These are phyloP conservation scores for Suhomyces tanzawaensis DNA, from an alignment of 805 yeast genomes.

Conservation along the genomic window DNA sequence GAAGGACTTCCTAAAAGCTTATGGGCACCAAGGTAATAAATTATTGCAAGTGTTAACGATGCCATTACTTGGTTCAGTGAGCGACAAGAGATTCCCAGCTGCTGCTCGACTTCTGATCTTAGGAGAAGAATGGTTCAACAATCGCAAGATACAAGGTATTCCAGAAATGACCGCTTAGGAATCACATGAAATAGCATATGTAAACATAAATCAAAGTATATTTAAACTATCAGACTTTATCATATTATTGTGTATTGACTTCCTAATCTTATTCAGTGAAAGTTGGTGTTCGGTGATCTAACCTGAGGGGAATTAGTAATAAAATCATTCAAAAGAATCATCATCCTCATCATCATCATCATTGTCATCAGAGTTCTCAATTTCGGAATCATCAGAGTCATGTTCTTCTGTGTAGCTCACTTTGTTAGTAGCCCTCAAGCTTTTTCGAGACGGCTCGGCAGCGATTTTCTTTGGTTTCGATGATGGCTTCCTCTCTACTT, in stretches of 20 bases:
- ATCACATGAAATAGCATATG: too few species aligned
- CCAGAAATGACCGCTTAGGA: slow-evolving; percentile 38
- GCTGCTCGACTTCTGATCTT: slow-evolving; percentile 74
- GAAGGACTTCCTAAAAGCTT: slow-evolving; percentile 48
- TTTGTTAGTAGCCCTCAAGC: slow-evolving; percentile 32
- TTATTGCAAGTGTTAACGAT: slow-evolving; percentile 46
- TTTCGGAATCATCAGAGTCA: slow-evolving; percentile 1
- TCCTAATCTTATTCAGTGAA: too few species aligned
- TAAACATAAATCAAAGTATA: too few species aligned
- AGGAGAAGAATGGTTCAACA: slow-evolving; percentile 72
- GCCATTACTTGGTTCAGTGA: slow-evolving; percentile 53
- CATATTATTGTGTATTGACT: too few species aligned
- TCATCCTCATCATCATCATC: not conserved
- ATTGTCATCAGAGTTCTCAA: not conserved
- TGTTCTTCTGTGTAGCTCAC: slow-evolving; percentile 33
- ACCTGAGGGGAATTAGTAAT: too few species aligned
- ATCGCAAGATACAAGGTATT: slow-evolving; percentile 45
- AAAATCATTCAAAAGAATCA: too few species aligned
- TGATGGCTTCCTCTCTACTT: slow-evolving; percentile 6
- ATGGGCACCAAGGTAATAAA: slow-evolving; percentile 71
- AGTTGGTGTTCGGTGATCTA: too few species aligned
- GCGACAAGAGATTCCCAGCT: slow-evolving; percentile 60
- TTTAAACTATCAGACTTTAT: too few species aligned
- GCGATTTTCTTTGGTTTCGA: slow-evolving; percentile 15
- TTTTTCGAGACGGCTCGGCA: slow-evolving; percentile 41